These are phyloP conservation scores for Vitis cinerea DNA, from an alignment of 164 flowering plant genomes.

Conservation along the genomic window DNA sequence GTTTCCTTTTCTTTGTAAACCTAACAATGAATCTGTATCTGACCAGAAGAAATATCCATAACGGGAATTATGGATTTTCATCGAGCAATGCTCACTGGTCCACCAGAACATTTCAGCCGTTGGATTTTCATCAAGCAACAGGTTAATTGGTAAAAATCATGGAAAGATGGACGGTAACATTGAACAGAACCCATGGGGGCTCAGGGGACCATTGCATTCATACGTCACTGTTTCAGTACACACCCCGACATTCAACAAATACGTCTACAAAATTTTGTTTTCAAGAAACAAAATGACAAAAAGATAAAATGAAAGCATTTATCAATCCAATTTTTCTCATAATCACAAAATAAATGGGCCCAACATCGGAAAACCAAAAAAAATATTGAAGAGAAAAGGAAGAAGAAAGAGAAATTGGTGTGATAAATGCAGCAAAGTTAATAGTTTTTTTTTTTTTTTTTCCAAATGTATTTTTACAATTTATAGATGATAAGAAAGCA, in stretches of 20 bases:
- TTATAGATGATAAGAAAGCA: conserved; percentile 90
- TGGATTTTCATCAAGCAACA: too few relatives aligned
- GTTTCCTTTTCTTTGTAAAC: too few relatives aligned
- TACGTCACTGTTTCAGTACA: background rate
- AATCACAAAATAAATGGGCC: background rate
- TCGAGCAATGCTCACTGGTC: too few relatives aligned
- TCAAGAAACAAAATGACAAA: background rate
- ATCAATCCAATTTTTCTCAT: conserved; percentile 27
- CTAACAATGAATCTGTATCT: too few relatives aligned
- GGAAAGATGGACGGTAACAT: too few relatives aligned
- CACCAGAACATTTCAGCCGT: too few relatives aligned
- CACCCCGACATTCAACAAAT: background rate
- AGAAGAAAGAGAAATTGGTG: conserved; percentile 5
- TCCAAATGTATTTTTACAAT: conserved; percentile 35
- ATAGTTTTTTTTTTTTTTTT: conserved; percentile 1
- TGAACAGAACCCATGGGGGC: too few relatives aligned
- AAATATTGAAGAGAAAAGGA: conserved; percentile 28
- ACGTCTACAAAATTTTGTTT: background rate
- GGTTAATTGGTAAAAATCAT: too few relatives aligned
- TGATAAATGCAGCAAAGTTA: conserved; percentile 3
- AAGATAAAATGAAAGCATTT: conserved; percentile 13
- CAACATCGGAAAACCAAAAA: background rate
- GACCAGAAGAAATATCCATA: too few relatives aligned
- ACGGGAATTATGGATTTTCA: too few relatives aligned
- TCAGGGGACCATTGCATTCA: background rate